Percentiles rank a stretch among this genome's conserved stretches.
Evolutionary conservation across 495 filamentous ascomycete genomes (phyloP).

Genomic region (Tuber indicum): DNA sequence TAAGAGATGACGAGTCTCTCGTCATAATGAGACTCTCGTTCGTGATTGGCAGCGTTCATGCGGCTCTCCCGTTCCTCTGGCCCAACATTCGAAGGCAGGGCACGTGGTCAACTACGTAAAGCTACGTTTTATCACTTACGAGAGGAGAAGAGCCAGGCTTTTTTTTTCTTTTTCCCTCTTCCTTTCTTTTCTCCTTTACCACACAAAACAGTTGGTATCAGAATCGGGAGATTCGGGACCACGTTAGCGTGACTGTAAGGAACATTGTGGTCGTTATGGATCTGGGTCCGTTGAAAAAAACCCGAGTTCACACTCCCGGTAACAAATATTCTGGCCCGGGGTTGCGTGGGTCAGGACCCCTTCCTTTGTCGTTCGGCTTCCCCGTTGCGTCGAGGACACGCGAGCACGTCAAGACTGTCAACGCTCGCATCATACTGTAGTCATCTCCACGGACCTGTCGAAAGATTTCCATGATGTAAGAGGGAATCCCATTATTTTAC

Average conservation of each 20-base stretch:
- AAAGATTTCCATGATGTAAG: neutral
- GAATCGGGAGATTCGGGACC: neutral
- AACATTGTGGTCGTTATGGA: neutral
- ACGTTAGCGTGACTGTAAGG: conserved; percentile 2
- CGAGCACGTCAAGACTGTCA: neutral
- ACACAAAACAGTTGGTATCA: neutral
- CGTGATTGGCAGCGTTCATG: neutral
- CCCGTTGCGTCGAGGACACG: neutral
- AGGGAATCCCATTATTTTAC: neutral
- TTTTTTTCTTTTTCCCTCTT: neutral
- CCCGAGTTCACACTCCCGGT: neutral
- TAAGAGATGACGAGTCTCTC: neutral
- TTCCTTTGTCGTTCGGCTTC: neutral
- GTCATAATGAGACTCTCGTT: neutral
- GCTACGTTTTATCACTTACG: neutral
- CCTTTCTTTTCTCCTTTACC: neutral
- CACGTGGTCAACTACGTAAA: conserved; percentile 2
- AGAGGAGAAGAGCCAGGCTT: neutral
- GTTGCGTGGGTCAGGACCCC: neutral
- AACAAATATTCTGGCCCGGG: neutral
- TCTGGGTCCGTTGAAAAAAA: neutral
- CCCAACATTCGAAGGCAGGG: neutral
- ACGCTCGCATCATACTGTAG: neutral
- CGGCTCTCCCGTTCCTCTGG: neutral
- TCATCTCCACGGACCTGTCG: neutral